A percentile compares a stretch with the other conserved stretches of the same genome.
These are phyloP conservation scores for Trametes cinnabarina DNA, from an alignment of 768 basidiomycete species.

Conservation along the genomic window DNA sequence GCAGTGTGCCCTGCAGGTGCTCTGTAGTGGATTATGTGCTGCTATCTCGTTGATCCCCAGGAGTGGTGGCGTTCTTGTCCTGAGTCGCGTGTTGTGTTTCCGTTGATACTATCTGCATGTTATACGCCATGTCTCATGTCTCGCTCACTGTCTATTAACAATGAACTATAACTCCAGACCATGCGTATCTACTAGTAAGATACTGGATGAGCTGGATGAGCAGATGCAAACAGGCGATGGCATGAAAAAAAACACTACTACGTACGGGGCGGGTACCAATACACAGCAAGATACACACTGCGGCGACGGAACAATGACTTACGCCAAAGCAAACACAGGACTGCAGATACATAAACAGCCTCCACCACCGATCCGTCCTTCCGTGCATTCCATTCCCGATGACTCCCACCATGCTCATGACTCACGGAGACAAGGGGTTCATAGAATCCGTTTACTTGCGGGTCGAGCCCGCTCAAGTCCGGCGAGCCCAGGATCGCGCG, in stretches of 20 bases:
- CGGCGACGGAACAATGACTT: background rate
- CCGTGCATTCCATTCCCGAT: background rate
- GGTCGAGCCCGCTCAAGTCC: constrained; percentile 9
- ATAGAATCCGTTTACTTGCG: constrained; percentile 11
- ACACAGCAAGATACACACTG: constrained; percentile 10
- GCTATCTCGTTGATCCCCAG: constrained; percentile 2
- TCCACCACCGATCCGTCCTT: background rate
- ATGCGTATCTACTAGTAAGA: no score
- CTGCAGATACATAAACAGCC: background rate
- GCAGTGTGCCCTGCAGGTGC: background rate
- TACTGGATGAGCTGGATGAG: no score
- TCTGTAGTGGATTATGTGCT: constrained; percentile 1
- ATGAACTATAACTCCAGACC: no score
- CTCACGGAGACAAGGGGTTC: constrained; percentile 9
- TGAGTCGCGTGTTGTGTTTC: background rate
- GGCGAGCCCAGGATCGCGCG: constrained; percentile 14
- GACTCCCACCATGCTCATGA: no score
- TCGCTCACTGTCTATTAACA: no score
- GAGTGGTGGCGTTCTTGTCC: background rate
- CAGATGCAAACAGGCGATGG: background rate
- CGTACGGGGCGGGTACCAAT: constrained; percentile 2
- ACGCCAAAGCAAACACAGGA: background rate
- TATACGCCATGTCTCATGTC: background rate
- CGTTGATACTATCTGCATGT: background rate
- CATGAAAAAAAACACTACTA: background rate